Evolutionary conservation across 208 protist genomes (phyloP), one percentile per base, ranked within the genome.

Genomic region (Leishmania amazonensis): DNA sequence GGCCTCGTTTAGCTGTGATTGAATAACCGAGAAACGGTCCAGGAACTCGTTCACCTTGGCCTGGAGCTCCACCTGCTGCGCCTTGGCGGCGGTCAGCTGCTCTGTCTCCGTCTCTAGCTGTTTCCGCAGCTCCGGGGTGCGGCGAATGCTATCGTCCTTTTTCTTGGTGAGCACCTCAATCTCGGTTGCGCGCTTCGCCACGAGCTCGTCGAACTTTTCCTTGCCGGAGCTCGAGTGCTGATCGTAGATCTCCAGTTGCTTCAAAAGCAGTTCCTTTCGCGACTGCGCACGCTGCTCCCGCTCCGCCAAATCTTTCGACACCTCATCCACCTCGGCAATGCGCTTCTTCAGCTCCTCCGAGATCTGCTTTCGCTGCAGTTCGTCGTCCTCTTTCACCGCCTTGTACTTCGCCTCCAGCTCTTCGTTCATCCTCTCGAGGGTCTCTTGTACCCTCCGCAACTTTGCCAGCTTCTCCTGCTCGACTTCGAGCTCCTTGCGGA

Each of bases 211-310:
- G 49, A 92, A 89, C 80, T 95, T 93, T 28, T 88, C 83, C 53
- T 87, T 83, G 38, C 88, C 86, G 7, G 84, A 76, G 68, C 42
- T 81, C 24, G 82, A 82, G 64, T 91, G 87, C 73, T 86, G 80
- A 49, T 80, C 82, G 82, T 94, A 94, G 49, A 94, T 90, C 76
- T 96, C 88, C n/a, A 90, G 72, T 75, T 95, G 92, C 49, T 87
- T 82, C 31, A 90, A 81, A 17, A 93, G 83, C 17, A 85, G 84
- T 4, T 79, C 79, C 42, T 89, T 89, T 65, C 91, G 85, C 45
- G 84, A 81, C 47, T 74, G 6, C 9, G 87, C 85, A 5, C 81
- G 81, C 51, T 80, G 83, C 81, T 95, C 90, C 7, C 83, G 65
- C 81, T 88, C 67, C 54, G 81, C 78, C 13, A 94, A 68, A 1